These are phyloP conservation scores for Adansonia madagascariensis DNA, from an alignment of 441 rosid species.

Conservation along the genomic window DNA sequence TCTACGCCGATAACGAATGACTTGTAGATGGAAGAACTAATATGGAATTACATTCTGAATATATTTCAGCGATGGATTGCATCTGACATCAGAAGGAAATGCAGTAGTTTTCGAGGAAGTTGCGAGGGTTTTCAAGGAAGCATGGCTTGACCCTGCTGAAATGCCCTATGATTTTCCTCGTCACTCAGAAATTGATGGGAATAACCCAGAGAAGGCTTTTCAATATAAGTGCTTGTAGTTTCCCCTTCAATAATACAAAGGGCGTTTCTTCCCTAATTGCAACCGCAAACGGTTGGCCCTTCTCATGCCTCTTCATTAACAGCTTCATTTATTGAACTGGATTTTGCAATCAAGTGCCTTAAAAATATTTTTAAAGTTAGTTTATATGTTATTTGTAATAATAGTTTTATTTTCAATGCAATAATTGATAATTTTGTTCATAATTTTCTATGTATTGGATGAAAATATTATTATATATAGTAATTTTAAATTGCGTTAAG, in stretches of 20 bases:
- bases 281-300: neutral
- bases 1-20: too few relatives aligned
- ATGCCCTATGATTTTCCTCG: conserved; percentile 89
- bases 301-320: neutral
- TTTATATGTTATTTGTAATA: too few relatives aligned
- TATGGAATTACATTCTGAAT: neutral
- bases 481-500: too few relatives aligned
- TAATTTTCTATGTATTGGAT: too few relatives aligned
- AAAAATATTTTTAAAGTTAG: too few relatives aligned
- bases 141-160: conserved; percentile 70
- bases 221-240: conserved; percentile 49
- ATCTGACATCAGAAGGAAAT: conserved; percentile 81
- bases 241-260: neutral
- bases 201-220: conserved; percentile 73
- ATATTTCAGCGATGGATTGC: conserved; percentile 77
- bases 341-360: too few relatives aligned
- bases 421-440: too few relatives aligned
- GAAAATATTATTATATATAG: too few relatives aligned
- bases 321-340: neutral
- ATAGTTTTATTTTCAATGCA: too few relatives aligned
- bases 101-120: conserved; percentile 67
- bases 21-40: too few relatives aligned
- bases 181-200: conserved; percentile 65
- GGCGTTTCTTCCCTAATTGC: neutral
- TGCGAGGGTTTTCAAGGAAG: conserved; percentile 54